phyloP scores from a whole-genome alignment of 805 yeast genomes.

The Saccharomycopsis microspora region DNA sequence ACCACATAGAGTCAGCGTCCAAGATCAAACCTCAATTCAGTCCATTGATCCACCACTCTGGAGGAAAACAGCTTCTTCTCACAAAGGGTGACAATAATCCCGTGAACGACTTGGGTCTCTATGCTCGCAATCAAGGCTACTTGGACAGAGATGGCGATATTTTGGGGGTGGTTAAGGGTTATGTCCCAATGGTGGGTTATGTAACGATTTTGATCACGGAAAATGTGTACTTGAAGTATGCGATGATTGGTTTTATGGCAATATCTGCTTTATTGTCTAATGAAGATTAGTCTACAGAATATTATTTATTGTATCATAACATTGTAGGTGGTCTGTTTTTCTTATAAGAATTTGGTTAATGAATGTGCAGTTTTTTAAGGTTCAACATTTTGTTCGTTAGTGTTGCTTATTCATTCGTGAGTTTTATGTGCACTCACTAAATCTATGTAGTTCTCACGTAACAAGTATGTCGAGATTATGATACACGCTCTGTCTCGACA shows the following conservation, averaged over 20 bases:
- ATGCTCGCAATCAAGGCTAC: constrained; percentile 65
- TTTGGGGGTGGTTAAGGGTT: constrained; percentile 87
- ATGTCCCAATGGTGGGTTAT: constrained; percentile 83
- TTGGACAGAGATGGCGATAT: constrained; percentile 69
- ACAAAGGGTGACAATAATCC: constrained; percentile 97
- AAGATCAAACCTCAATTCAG: constrained; percentile 5
- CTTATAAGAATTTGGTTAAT: too few relatives aligned
- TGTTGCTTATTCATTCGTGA: too few relatives aligned
- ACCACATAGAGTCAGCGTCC: constrained; percentile 29
- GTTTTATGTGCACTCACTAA: too few relatives aligned
- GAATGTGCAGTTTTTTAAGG: too few relatives aligned
- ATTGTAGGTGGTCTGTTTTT: too few relatives aligned
- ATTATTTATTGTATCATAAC: too few relatives aligned
- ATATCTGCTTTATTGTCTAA: constrained; percentile 52
- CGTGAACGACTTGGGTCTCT: constrained; percentile 79
- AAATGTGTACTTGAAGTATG: constrained; percentile 70
- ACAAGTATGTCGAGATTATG: too few relatives aligned
- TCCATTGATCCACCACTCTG: constrained; percentile 2
- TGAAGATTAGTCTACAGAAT: constrained; percentile 27
- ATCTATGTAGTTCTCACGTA: too few relatives aligned
- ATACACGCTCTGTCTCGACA: too few relatives aligned
- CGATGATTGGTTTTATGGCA: constrained; percentile 64
- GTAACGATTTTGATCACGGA: constrained; percentile 87
- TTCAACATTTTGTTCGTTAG: too few relatives aligned
- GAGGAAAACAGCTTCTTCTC: constrained; percentile 51